Evolutionary conservation across 345 rosid species (phyloP).

Genomic region (Gossypium rotundifolium): DNA sequence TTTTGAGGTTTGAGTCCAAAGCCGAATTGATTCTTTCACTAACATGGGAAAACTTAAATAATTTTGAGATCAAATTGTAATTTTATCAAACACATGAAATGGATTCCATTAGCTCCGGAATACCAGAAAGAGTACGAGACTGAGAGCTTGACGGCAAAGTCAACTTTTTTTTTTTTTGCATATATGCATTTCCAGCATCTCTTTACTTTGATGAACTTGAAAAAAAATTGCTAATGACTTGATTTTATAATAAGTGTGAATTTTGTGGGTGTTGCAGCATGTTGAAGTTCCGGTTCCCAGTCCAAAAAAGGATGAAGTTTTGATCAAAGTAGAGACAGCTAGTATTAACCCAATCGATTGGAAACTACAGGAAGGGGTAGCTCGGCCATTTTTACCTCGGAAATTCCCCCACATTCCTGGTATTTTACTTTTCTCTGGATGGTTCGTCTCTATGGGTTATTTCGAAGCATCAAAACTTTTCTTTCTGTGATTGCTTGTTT

Average conservation of each 20-base stretch:
- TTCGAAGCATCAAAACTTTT: background rate
- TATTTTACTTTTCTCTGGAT: conserved; percentile 14
- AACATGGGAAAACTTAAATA: no score
- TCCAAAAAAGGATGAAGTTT: conserved; percentile 36
- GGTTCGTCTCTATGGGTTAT: background rate
- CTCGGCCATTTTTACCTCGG: conserved; percentile 46
- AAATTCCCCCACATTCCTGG: conserved; percentile 74
- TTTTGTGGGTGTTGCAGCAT: conserved; percentile 30
- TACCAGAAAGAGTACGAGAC: no score
- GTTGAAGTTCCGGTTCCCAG: conserved; percentile 38
- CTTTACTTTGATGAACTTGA: background rate
- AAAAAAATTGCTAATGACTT: background rate
- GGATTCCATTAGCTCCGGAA: no score
- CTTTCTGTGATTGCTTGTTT: background rate
- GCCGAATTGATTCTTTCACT: no score
- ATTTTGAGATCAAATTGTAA: no score
- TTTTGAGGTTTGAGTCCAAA: no score
- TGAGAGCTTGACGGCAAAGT: no score
- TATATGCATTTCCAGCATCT: no score
- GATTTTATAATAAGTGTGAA: background rate
- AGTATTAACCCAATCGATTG: conserved; percentile 48
- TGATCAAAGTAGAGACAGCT: conserved; percentile 43
- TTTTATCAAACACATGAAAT: no score
- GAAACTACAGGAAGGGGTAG: conserved; percentile 46
- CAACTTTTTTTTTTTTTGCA: no score